Percentiles rank a stretch among this genome's conserved stretches.
Conservation (phyloP, 495 filamentous ascomycete genomes). For the Daldinia vernicosa region DNA sequence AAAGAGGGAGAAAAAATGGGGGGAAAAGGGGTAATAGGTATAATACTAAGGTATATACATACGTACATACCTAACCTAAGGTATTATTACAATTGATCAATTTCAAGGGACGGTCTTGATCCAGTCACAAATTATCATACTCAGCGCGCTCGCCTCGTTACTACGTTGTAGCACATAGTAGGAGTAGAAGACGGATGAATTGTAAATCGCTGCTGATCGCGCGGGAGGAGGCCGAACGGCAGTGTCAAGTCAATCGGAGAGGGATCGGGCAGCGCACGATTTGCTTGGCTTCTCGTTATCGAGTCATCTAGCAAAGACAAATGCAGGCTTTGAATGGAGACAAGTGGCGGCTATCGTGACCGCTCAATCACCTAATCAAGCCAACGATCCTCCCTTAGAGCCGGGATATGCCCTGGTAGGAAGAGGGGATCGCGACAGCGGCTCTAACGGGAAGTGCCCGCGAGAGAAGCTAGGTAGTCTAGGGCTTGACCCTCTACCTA, state of each 20-base stretch:
- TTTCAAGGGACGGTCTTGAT: slow-evolving; percentile 5
- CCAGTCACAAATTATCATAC: slow-evolving; percentile 17
- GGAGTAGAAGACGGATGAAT: slow-evolving; percentile 6
- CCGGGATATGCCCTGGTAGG: slow-evolving; percentile 13
- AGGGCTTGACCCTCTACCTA: slow-evolving; percentile 11
- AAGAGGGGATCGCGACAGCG: slow-evolving; percentile 25
- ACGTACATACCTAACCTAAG: not conserved
- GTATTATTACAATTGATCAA: slow-evolving; percentile 15
- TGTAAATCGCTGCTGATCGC: slow-evolving; percentile 1
- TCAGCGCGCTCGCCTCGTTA: slow-evolving; percentile 36
- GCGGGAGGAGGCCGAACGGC: slow-evolving; percentile 17
- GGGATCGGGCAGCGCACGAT: slow-evolving; percentile 25
- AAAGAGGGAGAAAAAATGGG: not conserved
- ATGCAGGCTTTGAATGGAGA: slow-evolving; percentile 46
- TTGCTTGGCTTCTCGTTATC: slow-evolving; percentile 24
- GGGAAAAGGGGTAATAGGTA: not conserved
- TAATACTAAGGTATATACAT: not conserved
- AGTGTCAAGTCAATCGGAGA: slow-evolving; percentile 32
- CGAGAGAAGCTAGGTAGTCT: slow-evolving; percentile 9
- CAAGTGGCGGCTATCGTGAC: slow-evolving; percentile 47
- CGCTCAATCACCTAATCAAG: slow-evolving; percentile 41
- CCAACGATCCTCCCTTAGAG: slow-evolving; percentile 24
- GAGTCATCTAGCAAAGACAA: slow-evolving; percentile 26
- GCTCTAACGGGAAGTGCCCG: slow-evolving; percentile 34
- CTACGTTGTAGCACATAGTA: slow-evolving; percentile 14